These are phyloP conservation scores for Fusarium fujikuroi DNA, from an alignment of 2,329 filamentous ascomycete species.

Conservation along the genomic window DNA sequence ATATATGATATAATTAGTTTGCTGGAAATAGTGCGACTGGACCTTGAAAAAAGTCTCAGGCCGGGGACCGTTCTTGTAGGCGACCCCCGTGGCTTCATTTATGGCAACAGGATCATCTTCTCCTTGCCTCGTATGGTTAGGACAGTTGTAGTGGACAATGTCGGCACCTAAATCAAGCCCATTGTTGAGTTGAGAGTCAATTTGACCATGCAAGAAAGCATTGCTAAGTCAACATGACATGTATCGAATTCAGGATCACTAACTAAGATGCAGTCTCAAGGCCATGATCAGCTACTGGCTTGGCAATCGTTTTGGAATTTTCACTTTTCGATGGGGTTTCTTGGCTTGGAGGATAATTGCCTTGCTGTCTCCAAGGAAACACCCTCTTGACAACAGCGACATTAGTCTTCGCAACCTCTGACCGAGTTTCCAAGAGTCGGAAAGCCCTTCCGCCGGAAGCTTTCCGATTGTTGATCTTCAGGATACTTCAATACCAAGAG, in stretches of 20 bases:
- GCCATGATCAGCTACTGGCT: rapidly evolving
- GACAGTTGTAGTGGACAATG: not conserved
- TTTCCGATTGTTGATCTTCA: not conserved
- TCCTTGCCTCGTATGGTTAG: too few species aligned
- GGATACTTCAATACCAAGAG: too few species aligned
- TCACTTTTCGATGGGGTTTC: rapidly evolving
- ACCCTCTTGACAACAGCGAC: rapidly evolving
- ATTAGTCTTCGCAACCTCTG: rapidly evolving
- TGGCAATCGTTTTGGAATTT: rapidly evolving
- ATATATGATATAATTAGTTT: not conserved
- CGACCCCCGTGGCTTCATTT: not conserved
- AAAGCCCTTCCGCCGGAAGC: not conserved
- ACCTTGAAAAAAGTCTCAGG: too few species aligned
- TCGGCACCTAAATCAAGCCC: not conserved
- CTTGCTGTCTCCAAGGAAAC: rapidly evolving
- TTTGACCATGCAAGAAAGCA: not conserved
- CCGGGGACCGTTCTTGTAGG: rapidly evolving
- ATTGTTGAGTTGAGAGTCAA: too few species aligned
- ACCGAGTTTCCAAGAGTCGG: not conserved
- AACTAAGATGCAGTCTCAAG: not conserved
- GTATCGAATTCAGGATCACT: rapidly evolving
- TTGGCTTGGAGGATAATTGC: too few species aligned
- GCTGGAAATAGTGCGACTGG: not conserved
- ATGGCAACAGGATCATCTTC: too few species aligned
- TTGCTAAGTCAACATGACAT: not conserved